Conservation (phyloP, 768 basidiomycete genomes). For the Boletus rubroflammeus region DNA sequence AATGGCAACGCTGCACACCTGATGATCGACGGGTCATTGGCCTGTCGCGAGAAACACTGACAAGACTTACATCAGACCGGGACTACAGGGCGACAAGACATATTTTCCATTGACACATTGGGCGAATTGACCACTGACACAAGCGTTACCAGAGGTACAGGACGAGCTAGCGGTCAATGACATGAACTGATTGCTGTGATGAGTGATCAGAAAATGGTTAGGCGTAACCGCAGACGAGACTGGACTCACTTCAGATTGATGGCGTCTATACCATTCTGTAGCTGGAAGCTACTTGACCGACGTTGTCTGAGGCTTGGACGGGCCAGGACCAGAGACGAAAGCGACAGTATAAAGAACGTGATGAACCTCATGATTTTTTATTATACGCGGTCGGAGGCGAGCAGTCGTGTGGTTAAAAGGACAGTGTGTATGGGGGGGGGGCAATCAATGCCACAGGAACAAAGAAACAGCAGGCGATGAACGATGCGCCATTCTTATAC, state of each 20-base stretch:
- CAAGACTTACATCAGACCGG: constrained; percentile 18
- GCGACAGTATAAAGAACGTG: constrained; percentile 32
- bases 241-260: constrained; percentile 39
- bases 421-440: neutral
- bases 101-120: constrained; percentile 51
- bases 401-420: neutral
- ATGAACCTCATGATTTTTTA: constrained; percentile 36
- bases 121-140: constrained; percentile 47
- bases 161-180: constrained; percentile 30
- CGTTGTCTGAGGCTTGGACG: constrained; percentile 36
- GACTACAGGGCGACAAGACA: constrained; percentile 20
- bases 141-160: constrained; percentile 42
- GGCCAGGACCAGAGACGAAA: constrained; percentile 32
- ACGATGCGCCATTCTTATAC: constrained; percentile 17
- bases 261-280: constrained; percentile 42
- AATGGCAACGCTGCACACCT: constrained; percentile 45
- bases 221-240: neutral
- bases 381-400: neutral
- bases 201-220: constrained; percentile 1
- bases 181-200: constrained; percentile 20
- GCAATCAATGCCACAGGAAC: constrained; percentile 26
- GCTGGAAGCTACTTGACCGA: constrained; percentile 20
- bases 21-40: neutral
- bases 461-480: neutral
- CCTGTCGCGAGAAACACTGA: neutral